These are phyloP conservation scores for Asterella californica DNA, from an alignment of 225 moss, liverwort and hornwort species.

Conservation along the genomic window DNA sequence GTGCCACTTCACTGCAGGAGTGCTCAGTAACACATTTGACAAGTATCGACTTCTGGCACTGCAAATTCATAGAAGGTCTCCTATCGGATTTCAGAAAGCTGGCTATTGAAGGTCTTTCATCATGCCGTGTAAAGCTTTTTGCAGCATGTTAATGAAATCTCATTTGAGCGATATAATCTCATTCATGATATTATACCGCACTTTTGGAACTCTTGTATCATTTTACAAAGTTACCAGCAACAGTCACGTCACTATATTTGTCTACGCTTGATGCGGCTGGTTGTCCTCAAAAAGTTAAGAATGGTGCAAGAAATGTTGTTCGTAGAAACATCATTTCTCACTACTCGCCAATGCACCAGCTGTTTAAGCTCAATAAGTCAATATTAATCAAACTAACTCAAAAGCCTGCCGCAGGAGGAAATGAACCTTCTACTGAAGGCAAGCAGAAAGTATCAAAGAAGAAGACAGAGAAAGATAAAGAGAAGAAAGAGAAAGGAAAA, in stretches of 20 bases:
- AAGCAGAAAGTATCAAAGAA: slow-evolving; percentile 9
- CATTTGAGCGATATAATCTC: too few relatives aligned
- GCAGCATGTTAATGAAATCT: not conserved
- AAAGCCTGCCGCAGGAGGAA: not conserved
- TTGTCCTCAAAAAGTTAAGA: not conserved
- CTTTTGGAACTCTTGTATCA: not conserved
- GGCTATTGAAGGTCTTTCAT: slow-evolving; percentile 30
- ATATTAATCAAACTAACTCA: not conserved
- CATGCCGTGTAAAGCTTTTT: not conserved
- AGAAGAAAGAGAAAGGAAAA: not conserved
- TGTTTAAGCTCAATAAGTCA: not conserved
- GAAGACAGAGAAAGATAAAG: not conserved
- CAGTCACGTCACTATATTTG: not conserved
- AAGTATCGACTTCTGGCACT: slow-evolving; percentile 45
- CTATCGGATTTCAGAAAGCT: slow-evolving; percentile 35
- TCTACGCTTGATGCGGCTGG: not conserved
- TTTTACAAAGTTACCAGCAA: not conserved
- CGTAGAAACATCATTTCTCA: not conserved
- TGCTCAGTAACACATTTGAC: slow-evolving; percentile 39
- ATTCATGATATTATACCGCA: not conserved
- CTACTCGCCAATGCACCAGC: not conserved
- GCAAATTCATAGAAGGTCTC: slow-evolving; percentile 43
- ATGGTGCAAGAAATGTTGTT: not conserved
- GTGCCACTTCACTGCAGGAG: slow-evolving; percentile 30
- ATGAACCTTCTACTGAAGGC: not conserved